Base-by-base conservation (phyloP, 1,139 yeast species). In the Hansenula anomala region DNA sequence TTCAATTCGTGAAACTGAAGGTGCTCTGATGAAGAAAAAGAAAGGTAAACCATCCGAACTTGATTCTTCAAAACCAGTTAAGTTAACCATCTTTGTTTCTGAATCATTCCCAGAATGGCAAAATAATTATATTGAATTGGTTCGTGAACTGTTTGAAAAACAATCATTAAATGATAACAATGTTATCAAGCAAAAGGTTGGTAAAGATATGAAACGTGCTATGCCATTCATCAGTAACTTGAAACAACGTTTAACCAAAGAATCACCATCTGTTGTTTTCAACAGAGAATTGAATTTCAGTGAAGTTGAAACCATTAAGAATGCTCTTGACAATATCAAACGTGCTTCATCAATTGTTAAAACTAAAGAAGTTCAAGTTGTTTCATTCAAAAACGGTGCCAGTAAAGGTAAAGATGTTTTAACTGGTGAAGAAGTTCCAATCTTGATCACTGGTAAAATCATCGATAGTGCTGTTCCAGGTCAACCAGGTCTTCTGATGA, bases 91-190 rank as follows among this genome's bases (percentile, higher is more conserved):
- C 46, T 86, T 75, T 57, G 74, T 92, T 38, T 80, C 96, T 17
- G 69, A 78, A 34, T 73, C 87, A 16, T 92, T 85, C 89, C 98
- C 99, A 34, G 92, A 84, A 54, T 92, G 98, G 98, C 98, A 92
- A 67, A 87, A 81, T 44, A 72, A 75, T 52, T 92, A 88, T 65
- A 81, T 92, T 55, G 92, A 86, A 49, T 65, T 92, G 43, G 94
- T 88, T 28, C 78, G 89, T 54, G 82, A 84, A 50, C 73, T 89
- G 50, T 86, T 84, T 58, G 92, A 83, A 49, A 62, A 61, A 35
- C 78, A 76, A 22, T 61, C 73, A 25, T 68, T 84, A 52, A 70
- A 78, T 45, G 89, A 83, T 58, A 80, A 72, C 64, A 73, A 73
- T 52, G 65, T 63, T 41, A 69, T 84, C 48, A 81, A 75, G 60